These are phyloP conservation scores for Ceratocystis albifundus DNA, from an alignment of 2,329 filamentous ascomycete species.

Conservation along the genomic window DNA sequence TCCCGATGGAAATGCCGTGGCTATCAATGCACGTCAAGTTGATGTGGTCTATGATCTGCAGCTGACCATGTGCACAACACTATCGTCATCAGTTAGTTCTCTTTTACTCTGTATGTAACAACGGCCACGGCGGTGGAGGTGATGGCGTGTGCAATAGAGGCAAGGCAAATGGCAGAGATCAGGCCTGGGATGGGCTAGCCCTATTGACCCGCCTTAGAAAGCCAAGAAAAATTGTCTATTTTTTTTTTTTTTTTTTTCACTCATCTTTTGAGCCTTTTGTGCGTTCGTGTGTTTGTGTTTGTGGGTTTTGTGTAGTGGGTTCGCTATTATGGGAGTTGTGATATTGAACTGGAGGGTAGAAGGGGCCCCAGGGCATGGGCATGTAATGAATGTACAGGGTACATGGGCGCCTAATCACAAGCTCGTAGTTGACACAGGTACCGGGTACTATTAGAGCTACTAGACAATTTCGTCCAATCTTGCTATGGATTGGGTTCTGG, in stretches of 20 bases:
- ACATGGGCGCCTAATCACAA: not conserved
- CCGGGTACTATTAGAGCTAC: not conserved
- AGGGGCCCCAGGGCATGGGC: not conserved
- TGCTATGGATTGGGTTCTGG: not conserved
- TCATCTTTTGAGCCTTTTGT: not conserved
- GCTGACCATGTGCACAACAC: no score
- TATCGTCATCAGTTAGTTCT: no score
- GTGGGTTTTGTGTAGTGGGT: not conserved
- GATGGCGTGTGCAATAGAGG: no score
- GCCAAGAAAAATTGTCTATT: not conserved
- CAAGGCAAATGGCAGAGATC: no score
- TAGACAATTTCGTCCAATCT: not conserved
- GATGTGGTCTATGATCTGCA: no score
- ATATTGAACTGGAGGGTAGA: conserved; percentile 2
- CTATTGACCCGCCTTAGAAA: no score
- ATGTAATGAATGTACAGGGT: not conserved
- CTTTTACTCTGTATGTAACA: no score
- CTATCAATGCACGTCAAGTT: no score
- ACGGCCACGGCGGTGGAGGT: no score
- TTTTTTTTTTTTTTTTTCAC: no score
- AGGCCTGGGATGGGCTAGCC: no score
- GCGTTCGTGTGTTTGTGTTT: conserved; percentile 2
- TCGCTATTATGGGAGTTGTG: not conserved
- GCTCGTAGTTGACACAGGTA: not conserved
- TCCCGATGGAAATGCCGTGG: no score